Evolutionary conservation across 768 basidiomycete genomes (phyloP), one percentile per base, ranked within the genome.

Genomic region (Mycena belliarum): DNA sequence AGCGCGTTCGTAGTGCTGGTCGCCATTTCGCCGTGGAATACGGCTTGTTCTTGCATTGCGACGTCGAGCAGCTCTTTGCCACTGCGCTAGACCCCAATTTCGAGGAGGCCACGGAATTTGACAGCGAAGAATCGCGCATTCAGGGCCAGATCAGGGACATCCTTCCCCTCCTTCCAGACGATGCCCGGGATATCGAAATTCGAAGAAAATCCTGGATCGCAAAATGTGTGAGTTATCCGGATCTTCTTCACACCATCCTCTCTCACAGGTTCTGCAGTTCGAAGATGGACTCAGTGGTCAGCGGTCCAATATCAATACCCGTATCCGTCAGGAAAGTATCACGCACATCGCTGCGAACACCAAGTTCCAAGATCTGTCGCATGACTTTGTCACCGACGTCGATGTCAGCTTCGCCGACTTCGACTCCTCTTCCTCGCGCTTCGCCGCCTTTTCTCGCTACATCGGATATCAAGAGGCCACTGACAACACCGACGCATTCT

Each of bases 81-180:
- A 15, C 16, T 15, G 16, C 11, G 12, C 4, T 14, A 35, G 33
- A 35, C 33, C 12, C 11, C 33, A 35, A 15, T 15, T 60, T 60
- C 33, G 29, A 41, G 20, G 32, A 42, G 20, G 49, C 26, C 21
- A 50, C 32, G 15, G 59, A 60, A 37, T 60, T 52, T 24, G 48
- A 55, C 3, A 24, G 42, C 29, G 26, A 49, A 35, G 37, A 35
- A 4, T 43, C 52, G 2, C 29, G 45, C 6, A 49, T 50, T 28
- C 52, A 55, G 43, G 59, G 59, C 8, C 59, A 60, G 49, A 29
- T 60, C 8, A 6, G 53, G 9, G 59, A 60, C 18, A 20, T 60
- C 21, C 2, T 51, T 10, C 24, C 16, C 12, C 11, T 35, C 12
- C 33, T 35, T 35, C 33, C 33, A 15, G 16, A 15, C 33, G 33